Conservation (phyloP, 768 basidiomycete species). For the Trametes cinnabarina region DNA sequence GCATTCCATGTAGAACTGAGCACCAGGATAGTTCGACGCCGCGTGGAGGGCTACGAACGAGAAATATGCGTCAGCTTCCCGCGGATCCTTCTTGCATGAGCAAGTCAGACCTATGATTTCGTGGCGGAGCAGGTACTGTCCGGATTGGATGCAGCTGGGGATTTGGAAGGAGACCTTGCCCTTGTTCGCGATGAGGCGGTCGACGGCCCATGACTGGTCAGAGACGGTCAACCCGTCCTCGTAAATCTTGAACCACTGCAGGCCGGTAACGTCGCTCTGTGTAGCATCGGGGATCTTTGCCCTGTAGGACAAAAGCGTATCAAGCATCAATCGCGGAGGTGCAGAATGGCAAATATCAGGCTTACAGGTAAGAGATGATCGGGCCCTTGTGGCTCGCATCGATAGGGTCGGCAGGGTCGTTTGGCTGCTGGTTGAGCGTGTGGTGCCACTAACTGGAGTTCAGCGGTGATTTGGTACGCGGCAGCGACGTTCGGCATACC, state of each 20-base stretch:
- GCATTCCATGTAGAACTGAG: constrained; percentile 28
- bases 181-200: constrained; percentile 44
- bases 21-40: constrained; percentile 49
- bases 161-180: constrained; percentile 50
- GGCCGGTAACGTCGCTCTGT: constrained; percentile 45
- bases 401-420: constrained; percentile 48
- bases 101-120: constrained; percentile 47
- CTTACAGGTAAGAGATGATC: constrained; percentile 17
- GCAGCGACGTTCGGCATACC: constrained; percentile 40
- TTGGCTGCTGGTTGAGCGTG: constrained; percentile 20
- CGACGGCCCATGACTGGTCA: constrained; percentile 44
- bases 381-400: constrained; percentile 51
- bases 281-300: constrained; percentile 45
- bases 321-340: not conserved
- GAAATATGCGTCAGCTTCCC: no score
- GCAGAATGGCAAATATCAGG: no score
- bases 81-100: not conserved
- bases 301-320: constrained; percentile 25
- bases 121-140: constrained; percentile 49
- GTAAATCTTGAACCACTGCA: constrained; percentile 53
- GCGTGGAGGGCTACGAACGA: constrained; percentile 45
- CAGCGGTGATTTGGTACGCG: not conserved
- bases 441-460: constrained; percentile 6
- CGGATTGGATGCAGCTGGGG: constrained; percentile 44
- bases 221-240: constrained; percentile 38